Conservation (phyloP, 148 eudicot species). For the Rhododendron simsii region DNA sequence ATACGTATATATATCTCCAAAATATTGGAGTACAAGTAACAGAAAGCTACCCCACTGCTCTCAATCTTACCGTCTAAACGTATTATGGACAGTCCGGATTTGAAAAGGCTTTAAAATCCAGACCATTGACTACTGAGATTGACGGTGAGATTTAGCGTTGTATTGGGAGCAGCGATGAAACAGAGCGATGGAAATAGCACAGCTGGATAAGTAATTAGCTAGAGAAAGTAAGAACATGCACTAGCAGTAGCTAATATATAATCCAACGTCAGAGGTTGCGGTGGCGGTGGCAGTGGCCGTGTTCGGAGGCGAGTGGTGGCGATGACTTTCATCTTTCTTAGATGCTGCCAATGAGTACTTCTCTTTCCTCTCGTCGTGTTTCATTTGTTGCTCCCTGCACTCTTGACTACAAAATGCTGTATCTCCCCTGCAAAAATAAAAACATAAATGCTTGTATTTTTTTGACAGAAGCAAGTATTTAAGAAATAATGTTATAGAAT, state of each 20-base stretch:
- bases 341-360: constrained; percentile 7
- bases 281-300: constrained; percentile 5
- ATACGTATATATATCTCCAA: not conserved
- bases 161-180: too few species aligned
- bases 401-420: constrained; percentile 40
- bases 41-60: too few species aligned
- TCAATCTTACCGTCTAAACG: too few species aligned
- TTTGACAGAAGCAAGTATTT: not conserved
- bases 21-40: not conserved
- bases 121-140: too few species aligned
- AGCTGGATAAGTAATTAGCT: not conserved
- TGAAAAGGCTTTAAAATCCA: too few species aligned
- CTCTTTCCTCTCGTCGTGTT: constrained; percentile 28
- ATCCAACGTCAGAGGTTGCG: not conserved
- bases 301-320: not conserved
- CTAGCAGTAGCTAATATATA: not conserved
- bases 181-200: too few species aligned
- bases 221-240: not conserved
- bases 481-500: not conserved
- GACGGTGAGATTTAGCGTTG: too few species aligned
- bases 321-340: not conserved
- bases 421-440: constrained; percentile 27
- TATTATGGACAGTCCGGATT: too few species aligned
- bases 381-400: constrained; percentile 37
- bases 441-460: not conserved